phyloP scores from a whole-genome alignment of 129 eudicot species.

The Saussurea involucrata region DNA sequence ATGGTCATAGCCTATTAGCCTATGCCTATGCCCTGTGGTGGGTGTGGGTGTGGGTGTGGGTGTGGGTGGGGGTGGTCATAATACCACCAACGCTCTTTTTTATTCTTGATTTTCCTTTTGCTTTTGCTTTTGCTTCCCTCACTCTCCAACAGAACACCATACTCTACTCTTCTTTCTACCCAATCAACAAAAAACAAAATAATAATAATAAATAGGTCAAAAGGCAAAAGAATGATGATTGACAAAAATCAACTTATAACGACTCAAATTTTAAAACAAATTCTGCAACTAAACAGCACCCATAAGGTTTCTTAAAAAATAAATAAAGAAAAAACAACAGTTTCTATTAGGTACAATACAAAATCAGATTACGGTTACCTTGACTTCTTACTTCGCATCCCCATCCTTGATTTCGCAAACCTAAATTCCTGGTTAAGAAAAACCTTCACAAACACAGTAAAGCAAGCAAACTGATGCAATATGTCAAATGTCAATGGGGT shows the following conservation, averaged over 20 bases:
- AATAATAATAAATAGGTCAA: background rate
- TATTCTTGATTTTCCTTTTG: no score
- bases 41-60: no score
- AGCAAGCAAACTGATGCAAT: background rate
- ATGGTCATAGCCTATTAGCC: background rate
- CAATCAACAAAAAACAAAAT: no score
- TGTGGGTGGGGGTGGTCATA: no score
- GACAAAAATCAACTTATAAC: background rate
- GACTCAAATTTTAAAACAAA: background rate
- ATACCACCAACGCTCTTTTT: no score
- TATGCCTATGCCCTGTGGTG: no score
- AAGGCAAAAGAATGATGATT: background rate
- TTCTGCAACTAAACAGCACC: background rate
- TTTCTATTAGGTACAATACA: background rate
- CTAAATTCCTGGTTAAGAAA: constrained; percentile 47
- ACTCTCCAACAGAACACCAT: no score
- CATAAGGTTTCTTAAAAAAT: background rate
- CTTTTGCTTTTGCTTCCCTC: no score
- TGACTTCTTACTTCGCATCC: constrained; percentile 87
- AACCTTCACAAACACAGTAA: background rate
- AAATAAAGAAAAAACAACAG: background rate
- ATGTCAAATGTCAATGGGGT: background rate
- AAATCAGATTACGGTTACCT: constrained; percentile 34
- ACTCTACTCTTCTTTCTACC: no score
- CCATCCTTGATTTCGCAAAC: constrained; percentile 91